phyloP scores from a whole-genome alignment of 805 yeast species.

The Sugiyamaella mastotermitis region DNA sequence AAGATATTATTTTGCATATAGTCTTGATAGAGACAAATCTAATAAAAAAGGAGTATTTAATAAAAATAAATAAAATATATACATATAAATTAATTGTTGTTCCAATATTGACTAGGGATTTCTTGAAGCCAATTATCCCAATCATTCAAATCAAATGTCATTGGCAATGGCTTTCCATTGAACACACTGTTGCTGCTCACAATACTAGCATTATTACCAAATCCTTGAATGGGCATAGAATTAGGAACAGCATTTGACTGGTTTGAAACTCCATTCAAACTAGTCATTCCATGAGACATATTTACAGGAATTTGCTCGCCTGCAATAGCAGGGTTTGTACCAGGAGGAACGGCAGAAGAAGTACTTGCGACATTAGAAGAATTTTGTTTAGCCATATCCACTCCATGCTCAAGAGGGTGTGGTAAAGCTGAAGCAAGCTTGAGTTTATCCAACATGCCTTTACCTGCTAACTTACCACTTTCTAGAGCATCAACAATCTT shows the following conservation, averaged over 20 bases:
- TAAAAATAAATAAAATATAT: background rate
- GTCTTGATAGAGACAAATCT: too few species aligned
- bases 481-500: conserved; percentile 11
- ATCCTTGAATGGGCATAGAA: background rate
- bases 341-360: background rate
- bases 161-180: conserved; percentile 3
- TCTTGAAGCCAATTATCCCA: conserved; percentile 15
- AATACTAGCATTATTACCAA: background rate
- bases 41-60: background rate
- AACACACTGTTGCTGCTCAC: background rate
- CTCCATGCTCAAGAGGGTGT: conserved; percentile 14
- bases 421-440: conserved; percentile 6
- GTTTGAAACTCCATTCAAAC: too few species aligned
- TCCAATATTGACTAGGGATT: conserved; percentile 5
- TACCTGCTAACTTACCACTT: background rate
- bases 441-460: background rate
- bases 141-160: conserved; percentile 11
- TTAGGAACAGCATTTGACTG: background rate
- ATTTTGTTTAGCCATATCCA: too few species aligned
- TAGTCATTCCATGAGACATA: too few species aligned
- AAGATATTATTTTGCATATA: too few species aligned
- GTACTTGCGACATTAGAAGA: background rate
- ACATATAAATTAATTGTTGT: background rate
- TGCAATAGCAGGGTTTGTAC: background rate
- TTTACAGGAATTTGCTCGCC: too few species aligned